Evolutionary conservation across 139 green algal species (phyloP).

Genomic region (Deuterostichococcus epilithicus): DNA sequence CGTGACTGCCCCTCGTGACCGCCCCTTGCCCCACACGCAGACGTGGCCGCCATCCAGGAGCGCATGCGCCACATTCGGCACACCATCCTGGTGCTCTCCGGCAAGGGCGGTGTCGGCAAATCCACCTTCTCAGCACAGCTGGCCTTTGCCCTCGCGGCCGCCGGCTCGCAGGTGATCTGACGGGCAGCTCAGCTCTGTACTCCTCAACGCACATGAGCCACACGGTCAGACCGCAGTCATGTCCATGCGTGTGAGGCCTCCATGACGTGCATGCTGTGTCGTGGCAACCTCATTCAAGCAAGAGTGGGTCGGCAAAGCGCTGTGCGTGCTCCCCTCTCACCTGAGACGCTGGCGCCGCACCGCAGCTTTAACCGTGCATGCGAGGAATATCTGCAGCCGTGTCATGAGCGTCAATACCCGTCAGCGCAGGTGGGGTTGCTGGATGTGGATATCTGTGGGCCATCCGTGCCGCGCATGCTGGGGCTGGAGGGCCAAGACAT

Average conservation of each 20-base stretch:
- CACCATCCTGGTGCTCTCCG: constrained; percentile 93
- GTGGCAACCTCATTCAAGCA: no score
- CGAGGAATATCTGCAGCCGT: background rate
- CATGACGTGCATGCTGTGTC: no score
- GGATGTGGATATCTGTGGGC: constrained; percentile 98
- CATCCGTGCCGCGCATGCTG: constrained; percentile 90
- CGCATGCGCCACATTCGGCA: constrained; percentile 78
- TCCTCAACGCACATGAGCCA: background rate
- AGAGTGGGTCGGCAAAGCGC: no score
- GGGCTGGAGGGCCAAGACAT: constrained; percentile 89
- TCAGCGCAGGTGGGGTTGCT: constrained; percentile 83
- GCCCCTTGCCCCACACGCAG: no score
- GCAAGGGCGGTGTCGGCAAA: constrained; percentile 98
- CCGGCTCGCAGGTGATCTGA: constrained; percentile 54
- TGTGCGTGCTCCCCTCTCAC: background rate
- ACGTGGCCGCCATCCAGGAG: constrained; percentile 68
- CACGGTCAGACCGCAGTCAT: background rate
- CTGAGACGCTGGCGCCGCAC: background rate
- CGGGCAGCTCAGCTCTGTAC: background rate
- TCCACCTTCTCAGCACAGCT: constrained; percentile 92
- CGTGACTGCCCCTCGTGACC: no score
- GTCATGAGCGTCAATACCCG: background rate
- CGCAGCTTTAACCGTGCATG: background rate
- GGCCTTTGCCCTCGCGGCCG: constrained; percentile 74
- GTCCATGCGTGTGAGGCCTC: no score